These are phyloP conservation scores for Cytospora leucostoma DNA, from an alignment of 2,329 filamentous ascomycete species.

Conservation along the genomic window DNA sequence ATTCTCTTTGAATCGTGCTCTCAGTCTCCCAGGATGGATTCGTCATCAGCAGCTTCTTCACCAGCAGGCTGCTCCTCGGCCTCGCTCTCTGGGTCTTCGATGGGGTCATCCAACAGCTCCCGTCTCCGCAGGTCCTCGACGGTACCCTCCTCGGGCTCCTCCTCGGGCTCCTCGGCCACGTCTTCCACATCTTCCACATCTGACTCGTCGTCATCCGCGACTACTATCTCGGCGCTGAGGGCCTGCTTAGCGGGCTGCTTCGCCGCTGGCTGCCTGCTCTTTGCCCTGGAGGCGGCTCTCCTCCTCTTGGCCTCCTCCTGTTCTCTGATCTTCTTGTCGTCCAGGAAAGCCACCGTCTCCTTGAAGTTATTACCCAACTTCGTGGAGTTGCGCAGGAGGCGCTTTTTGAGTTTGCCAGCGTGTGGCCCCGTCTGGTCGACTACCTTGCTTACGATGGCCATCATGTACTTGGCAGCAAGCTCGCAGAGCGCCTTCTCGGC, in stretches of 20 bases:
- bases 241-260: constrained; percentile 36
- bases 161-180: constrained; percentile 37
- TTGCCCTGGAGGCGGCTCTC: constrained; percentile 38
- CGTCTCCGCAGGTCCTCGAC: constrained; percentile 57
- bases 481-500: constrained; percentile 86
- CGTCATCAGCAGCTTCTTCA: constrained; percentile 45
- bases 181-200: constrained; percentile 42
- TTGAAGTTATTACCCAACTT: constrained; percentile 83
- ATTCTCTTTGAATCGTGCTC: too few relatives aligned
- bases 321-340: constrained; percentile 63
- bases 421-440: constrained; percentile 65
- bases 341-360: constrained; percentile 78
- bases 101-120: constrained; percentile 53
- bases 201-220: constrained; percentile 46
- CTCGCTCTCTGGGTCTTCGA: constrained; percentile 40
- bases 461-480: constrained; percentile 79
- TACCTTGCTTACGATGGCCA: constrained; percentile 74
- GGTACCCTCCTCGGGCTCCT: constrained; percentile 60
- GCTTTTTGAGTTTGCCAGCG: constrained; percentile 65
- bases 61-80: constrained; percentile 40
- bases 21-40: constrained; percentile 50
- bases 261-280: constrained; percentile 40
- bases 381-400: constrained; percentile 77
- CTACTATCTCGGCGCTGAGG: constrained; percentile 49
- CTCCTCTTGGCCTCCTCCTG: constrained; percentile 43